Conservation (phyloP, 352 stramenopile genomes). For the Globisporangium ultimum region DNA sequence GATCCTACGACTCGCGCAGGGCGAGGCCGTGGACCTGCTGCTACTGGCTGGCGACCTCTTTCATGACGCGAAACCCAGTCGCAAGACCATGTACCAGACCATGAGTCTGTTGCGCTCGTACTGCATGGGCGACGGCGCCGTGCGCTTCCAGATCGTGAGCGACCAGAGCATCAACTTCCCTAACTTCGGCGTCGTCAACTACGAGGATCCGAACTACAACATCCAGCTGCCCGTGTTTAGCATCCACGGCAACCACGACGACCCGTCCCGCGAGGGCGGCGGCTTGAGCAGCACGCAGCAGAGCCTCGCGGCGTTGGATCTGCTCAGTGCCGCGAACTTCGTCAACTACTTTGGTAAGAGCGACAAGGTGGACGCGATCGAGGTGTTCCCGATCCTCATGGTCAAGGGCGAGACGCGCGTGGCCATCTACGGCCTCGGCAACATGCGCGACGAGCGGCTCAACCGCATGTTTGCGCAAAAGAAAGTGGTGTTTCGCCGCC, state of each 20-base stretch:
- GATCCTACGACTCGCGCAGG: constrained; percentile 70
- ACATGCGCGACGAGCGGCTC: constrained; percentile 98
- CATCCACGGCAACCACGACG: constrained; percentile 99
- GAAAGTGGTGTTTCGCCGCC: constrained; percentile 93
- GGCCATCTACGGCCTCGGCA: constrained; percentile 97
- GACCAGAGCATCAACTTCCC: constrained; percentile 90
- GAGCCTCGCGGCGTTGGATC: constrained; percentile 93
- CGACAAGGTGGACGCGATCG: constrained; percentile 91
- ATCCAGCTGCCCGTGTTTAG: constrained; percentile 96
- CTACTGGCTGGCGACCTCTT: constrained; percentile 98
- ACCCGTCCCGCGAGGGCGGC: constrained; percentile 92
- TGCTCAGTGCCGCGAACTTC: constrained; percentile 94
- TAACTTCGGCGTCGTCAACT: constrained; percentile 93
- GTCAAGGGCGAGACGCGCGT: constrained; percentile 94
- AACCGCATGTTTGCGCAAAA: constrained; percentile 97
- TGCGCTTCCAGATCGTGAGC: constrained; percentile 88
- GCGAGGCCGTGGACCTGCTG: constrained; percentile 87
- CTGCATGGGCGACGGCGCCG: constrained; percentile 89
- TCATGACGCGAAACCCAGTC: constrained; percentile 98
- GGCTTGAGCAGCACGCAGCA: constrained; percentile 32
- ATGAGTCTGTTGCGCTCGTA: constrained; percentile 96
- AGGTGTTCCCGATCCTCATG: constrained; percentile 95
- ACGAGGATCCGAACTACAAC: constrained; percentile 95
- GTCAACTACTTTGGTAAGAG: constrained; percentile 99
- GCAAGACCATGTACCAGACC: constrained; percentile 95